Base-by-base conservation (phyloP, 257 asterid species). In the Solanum dulcamara region DNA sequence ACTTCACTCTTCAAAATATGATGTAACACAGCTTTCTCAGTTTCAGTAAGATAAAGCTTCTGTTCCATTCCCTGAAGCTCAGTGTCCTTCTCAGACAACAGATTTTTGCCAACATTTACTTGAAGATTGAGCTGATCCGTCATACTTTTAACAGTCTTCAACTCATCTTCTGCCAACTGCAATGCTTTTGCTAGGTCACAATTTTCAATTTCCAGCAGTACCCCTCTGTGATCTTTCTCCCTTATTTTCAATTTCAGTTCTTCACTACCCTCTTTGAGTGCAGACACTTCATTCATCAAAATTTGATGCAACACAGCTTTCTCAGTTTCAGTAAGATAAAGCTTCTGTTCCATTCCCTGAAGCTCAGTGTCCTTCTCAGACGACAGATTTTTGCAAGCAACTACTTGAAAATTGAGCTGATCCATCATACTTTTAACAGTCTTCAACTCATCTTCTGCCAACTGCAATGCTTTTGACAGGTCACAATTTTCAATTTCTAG, bases 231-330 rank as follows among this genome's bases (percentile, higher is more conserved):
- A 62, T 90, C 89, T 81, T 90, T 94, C 84, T 92, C 96, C 60
- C 37, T 90, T 88, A 93, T 48, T 88, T 88, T 88, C 51, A 87
- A 79, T 86, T 71, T 86, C 85, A 93, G 84, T 70, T 88, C 93
- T 86, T 92, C 96, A 51, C 91, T 92, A 88, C 80, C 72, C 92
- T 86, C 89, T 38, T 87, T 89, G 77, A 92, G 93, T 89, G 82
- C 60, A 55, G 87, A n/a, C n/a, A 86, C 89, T 83, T 92, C 92
- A 28, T 84, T 87, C 59, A 24, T 7, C 81, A 74, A 74, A 74
- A 42, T 13, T 81, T 84, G 84, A 42, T 79, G 86, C 66, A 91
- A 89, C 90, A 89, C 90, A 40, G 83, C 42, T 85, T 89, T 93
- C 87, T 91, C 88, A 44, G 83, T 88, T 84, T 91, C 94, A 17